A percentile compares a stretch with the other conserved stretches of the same genome.
Evolutionary conservation across 2,329 filamentous ascomycete genomes (phyloP).

Genomic region (Fusarium fujikuroi): DNA sequence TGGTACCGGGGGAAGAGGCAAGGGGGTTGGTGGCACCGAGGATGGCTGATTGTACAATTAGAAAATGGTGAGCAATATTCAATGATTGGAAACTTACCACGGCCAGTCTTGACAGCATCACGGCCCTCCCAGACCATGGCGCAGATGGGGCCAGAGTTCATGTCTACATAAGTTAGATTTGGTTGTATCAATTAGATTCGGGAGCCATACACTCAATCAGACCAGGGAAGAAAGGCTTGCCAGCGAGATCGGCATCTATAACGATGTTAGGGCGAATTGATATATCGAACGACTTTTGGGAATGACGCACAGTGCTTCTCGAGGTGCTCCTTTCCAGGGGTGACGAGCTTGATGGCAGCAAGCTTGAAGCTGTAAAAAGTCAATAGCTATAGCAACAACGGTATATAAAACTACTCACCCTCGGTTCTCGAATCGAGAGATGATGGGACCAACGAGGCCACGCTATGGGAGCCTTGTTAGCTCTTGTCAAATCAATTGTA

Average conservation of each 20-base stretch:
- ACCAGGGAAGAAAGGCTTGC: conserved; percentile 97
- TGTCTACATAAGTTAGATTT: conserved; percentile 69
- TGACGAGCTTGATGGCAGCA: conserved; percentile 93
- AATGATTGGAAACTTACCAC: conserved; percentile 66
- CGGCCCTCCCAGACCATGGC: conserved; percentile 99
- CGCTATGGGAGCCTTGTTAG: conserved; percentile 67
- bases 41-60: conserved; percentile 66
- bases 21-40: conserved; percentile 99
- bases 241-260: conserved; percentile 82
- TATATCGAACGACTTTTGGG: conserved; percentile 7
- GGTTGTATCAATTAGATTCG: neutral
- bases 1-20: conserved; percentile 93
- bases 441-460: conserved; percentile 97
- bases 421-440: conserved; percentile 97
- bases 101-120: conserved; percentile 99
- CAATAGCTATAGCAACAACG: conserved; percentile 20
- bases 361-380: conserved; percentile 84
- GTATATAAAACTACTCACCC: conserved; percentile 66
- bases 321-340: conserved; percentile 92
- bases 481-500: neutral
- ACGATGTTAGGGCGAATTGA: conserved; percentile 44
- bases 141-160: conserved; percentile 95
- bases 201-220: conserved; percentile 83
- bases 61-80: neutral
- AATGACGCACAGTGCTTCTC: conserved; percentile 84